Evolutionary conservation across 2,329 filamentous ascomycete species (phyloP), one percentile per base, ranked within the genome.

Genomic region (Xylaria hypoxylon): DNA sequence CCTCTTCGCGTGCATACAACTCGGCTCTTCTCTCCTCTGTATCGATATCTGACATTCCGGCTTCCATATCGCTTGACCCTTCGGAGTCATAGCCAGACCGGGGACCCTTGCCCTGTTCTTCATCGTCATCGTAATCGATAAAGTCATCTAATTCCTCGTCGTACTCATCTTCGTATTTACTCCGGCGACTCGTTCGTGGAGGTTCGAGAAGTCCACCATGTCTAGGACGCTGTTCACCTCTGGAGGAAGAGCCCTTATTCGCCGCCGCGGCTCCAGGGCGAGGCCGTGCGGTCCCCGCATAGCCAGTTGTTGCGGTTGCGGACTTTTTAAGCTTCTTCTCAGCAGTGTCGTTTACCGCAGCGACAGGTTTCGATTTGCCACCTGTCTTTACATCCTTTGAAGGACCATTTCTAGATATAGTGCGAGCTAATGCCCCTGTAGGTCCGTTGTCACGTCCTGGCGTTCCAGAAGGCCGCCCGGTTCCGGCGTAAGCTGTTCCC

Each of bases 21-120:
- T 90, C 85, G 2, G 91, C 90, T 56, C 81, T 76, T 52, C 83
- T 81, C 76, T 95, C 92, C 77, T 95, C 92, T 40, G 85, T 81
- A 67, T 93, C 90, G 59, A 94, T 87, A 71, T 94, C 91, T 67
- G 89, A 90, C 42, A 90, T 77, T 38, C 90, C 91, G 2, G 90
- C 92, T 77, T 94, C 91, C 90, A 94, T 94, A 72, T 93, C 92
- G 5, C 90, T 92, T 5, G 89, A 91, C 5, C 77, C 87, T 61
- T 91, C 90, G 0, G 88, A 89, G 2, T 82, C 85, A 69, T 92
- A 90, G 53, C 82, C 83, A 67, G 86, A 84, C 5, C 80, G 79
- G 35, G 78, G 80, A 7, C 80, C 78, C 13, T 70, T 77, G 3
- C 65, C 65, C 0, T 84, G 79, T 13, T 86, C 80, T 15, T 86